Percentiles rank a stretch among this genome's conserved stretches.
These are phyloP conservation scores for Lablab purpureus DNA, from an alignment of 306 rosid genomes.

Conservation along the genomic window DNA sequence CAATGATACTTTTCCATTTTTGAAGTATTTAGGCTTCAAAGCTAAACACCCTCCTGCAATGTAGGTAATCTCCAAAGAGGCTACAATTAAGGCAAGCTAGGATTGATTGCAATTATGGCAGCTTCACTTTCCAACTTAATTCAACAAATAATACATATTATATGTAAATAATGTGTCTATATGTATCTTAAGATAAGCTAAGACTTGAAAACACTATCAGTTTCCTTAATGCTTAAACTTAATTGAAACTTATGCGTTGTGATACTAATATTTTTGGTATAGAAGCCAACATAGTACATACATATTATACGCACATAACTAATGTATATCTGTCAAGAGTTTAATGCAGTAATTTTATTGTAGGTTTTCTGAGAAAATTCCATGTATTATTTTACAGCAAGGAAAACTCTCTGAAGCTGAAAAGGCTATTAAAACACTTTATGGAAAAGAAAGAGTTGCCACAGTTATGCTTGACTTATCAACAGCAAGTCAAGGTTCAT, in stretches of 20 bases:
- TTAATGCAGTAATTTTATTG: slow-evolving; percentile 32
- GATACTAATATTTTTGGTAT: background rate
- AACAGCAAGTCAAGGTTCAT: slow-evolving; percentile 76
- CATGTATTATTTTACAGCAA: slow-evolving; percentile 68
- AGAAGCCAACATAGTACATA: slow-evolving; percentile 13
- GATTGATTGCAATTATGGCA: too few species aligned
- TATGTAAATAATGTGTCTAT: background rate
- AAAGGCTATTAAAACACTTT: slow-evolving; percentile 71
- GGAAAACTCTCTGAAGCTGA: slow-evolving; percentile 85
- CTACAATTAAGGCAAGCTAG: too few species aligned
- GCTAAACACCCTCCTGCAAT: too few species aligned
- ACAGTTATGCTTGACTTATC: slow-evolving; percentile 71
- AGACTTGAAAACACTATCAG: background rate
- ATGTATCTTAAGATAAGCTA: background rate
- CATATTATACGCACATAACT: background rate
- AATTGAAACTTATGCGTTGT: slow-evolving; percentile 1
- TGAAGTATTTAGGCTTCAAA: too few species aligned
- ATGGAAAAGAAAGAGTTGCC: slow-evolving; percentile 84
- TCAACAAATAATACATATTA: background rate
- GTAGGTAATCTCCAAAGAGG: too few species aligned
- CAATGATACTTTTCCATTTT: too few species aligned
- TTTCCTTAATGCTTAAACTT: slow-evolving; percentile 21
- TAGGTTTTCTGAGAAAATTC: slow-evolving; percentile 38
- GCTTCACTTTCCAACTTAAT: background rate
- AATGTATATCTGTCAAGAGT: slow-evolving; percentile 6